phyloP scores from a whole-genome alignment of 352 stramenopile genomes.

The Pythium brassicae region DNA sequence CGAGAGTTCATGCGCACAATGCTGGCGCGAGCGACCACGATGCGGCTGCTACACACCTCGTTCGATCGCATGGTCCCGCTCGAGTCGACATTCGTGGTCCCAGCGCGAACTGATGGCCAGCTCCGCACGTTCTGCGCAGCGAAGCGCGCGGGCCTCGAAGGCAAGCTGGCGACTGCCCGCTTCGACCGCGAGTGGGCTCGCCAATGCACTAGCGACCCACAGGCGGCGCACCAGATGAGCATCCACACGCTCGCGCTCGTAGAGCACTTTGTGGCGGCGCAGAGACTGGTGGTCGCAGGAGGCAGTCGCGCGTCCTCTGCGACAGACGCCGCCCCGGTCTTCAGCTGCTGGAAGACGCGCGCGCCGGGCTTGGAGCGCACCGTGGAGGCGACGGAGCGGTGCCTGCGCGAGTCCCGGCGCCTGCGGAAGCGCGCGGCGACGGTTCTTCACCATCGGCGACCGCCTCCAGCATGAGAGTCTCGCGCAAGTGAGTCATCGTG shows the following conservation, averaged over 20 bases:
- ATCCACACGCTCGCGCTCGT: conserved; percentile 8
- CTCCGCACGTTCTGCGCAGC: conserved; percentile 24
- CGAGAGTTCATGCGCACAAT: conserved; percentile 7
- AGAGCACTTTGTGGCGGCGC: conserved; percentile 3
- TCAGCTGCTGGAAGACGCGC: conserved; percentile 5
- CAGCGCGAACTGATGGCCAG: not conserved
- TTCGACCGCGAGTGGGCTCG: conserved; percentile 2
- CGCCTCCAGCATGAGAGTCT: not conserved
- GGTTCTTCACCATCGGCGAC: not conserved
- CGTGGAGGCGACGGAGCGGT: conserved; percentile 1
- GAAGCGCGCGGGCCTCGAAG: conserved; percentile 20
- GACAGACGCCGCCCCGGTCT: not conserved
- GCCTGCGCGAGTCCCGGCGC: conserved; percentile 2
- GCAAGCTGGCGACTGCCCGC: conserved; percentile 21
- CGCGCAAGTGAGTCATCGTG: no score
- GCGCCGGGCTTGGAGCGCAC: conserved; percentile 1
- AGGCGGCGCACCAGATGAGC: conserved; percentile 4
- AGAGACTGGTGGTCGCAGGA: conserved; percentile 2
- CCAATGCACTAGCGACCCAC: not conserved
- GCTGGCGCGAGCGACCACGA: conserved; percentile 15
- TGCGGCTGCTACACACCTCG: conserved; percentile 14
- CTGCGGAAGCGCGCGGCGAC: not conserved
- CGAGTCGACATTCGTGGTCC: not conserved
- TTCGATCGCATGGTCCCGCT: conserved; percentile 2
- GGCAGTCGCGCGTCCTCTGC: not conserved